Conservation (phyloP, 306 rosid species). For the Cicer cuneatum region DNA sequence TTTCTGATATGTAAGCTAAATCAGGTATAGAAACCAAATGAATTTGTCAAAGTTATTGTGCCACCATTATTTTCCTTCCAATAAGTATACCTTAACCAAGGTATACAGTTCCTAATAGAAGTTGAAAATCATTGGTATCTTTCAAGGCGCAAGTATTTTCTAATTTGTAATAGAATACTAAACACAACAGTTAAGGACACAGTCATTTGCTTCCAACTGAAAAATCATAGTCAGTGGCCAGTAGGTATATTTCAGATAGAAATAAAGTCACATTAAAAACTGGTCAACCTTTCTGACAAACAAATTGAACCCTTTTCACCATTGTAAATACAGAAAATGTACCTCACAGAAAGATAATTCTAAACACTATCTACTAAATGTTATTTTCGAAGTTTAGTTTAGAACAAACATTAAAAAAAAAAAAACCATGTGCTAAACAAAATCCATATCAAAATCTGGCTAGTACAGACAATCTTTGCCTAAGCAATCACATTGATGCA, state of each 20-base stretch:
- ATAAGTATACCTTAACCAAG: neutral
- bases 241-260: neutral
- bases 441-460: conserved; percentile 9
- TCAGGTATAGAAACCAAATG: conserved; percentile 9
- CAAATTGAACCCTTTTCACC: conserved; percentile 17
- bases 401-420: conserved; percentile 27
- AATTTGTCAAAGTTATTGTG: conserved; percentile 15
- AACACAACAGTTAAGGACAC: conserved; percentile 19
- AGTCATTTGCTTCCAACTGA: conserved; percentile 2
- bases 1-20: conserved; percentile 1
- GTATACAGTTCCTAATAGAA: neutral
- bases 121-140: conserved; percentile 15
- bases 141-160: neutral
- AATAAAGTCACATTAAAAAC: neutral
- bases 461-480: neutral
- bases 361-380: neutral
- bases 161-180: conserved; percentile 2
- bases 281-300: neutral
- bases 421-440: neutral
- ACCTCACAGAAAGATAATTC: neutral
- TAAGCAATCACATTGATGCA: neutral
- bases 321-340: conserved; percentile 20
- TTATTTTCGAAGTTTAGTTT: conserved; percentile 5
- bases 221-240: conserved; percentile 24
- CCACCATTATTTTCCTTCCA: neutral